Percentiles rank a stretch among this genome's conserved stretches.
Conservation (phyloP, 139 green algal genomes). For the Picochlorum sp. region DNA sequence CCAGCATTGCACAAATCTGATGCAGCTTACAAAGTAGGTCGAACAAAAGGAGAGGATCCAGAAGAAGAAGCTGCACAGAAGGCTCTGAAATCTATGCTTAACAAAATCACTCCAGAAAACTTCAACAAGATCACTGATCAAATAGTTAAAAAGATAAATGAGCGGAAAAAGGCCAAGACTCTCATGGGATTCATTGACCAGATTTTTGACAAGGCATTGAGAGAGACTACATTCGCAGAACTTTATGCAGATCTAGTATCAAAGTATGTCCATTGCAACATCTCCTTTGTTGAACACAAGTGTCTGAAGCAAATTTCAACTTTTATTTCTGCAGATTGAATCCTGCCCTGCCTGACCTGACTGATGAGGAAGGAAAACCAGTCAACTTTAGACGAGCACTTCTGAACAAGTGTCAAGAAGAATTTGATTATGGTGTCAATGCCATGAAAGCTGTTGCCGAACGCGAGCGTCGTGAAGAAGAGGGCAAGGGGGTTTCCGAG, state of each 20-base stretch:
- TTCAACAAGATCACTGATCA: constrained; percentile 79
- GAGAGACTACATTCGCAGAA: constrained; percentile 87
- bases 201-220: constrained; percentile 98
- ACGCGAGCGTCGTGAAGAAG: constrained; percentile 35
- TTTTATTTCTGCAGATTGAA: constrained; percentile 17
- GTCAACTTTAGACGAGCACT: constrained; percentile 80
- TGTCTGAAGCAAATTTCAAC: neutral
- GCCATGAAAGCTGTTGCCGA: constrained; percentile 52
- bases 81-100: constrained; percentile 85
- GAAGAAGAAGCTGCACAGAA: constrained; percentile 91
- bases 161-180: constrained; percentile 54
- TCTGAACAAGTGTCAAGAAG: constrained; percentile 97
- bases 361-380: constrained; percentile 33
- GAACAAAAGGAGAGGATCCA: constrained; percentile 53
- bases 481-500: constrained; percentile 1
- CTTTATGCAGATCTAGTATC: constrained; percentile 79
- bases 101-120: constrained; percentile 99
- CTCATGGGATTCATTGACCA: constrained; percentile 75
- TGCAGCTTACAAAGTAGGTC: constrained; percentile 47
- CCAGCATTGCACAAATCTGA: constrained; percentile 50
- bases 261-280: neutral
- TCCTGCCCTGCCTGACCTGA: constrained; percentile 21
- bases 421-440: constrained; percentile 76
- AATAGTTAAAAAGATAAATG: constrained; percentile 76
- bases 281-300: constrained; percentile 5